A percentile compares a stretch with the other conserved stretches of the same genome.
phyloP scores from a whole-genome alignment of 2,329 filamentous ascomycete species.

The Gliomastix tumulicola region DNA sequence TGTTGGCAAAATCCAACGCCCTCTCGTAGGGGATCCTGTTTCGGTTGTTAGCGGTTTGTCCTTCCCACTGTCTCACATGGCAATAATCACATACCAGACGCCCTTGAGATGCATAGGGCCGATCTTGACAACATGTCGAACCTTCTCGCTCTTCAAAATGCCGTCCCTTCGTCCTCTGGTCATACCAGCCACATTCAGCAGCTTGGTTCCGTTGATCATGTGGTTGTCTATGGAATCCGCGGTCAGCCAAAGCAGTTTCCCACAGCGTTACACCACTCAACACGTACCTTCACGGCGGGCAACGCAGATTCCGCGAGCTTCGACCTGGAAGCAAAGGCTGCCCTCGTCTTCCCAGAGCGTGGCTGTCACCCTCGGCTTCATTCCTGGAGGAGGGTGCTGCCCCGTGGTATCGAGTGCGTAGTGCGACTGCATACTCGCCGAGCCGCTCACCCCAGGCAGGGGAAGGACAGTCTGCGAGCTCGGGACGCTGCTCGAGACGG shows the following conservation, averaged over 20 bases:
- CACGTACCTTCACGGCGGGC: constrained; percentile 79
- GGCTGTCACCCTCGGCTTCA: constrained; percentile 94
- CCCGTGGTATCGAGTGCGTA: constrained; percentile 79
- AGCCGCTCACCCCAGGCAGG: constrained; percentile 52
- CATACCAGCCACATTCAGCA: constrained; percentile 97
- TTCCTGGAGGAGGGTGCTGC: constrained; percentile 83
- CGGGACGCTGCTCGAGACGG: constrained; percentile 63
- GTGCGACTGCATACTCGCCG: constrained; percentile 42
- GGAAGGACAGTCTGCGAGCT: constrained; percentile 58
- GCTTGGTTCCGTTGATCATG: constrained; percentile 98
- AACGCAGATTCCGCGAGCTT: constrained; percentile 92
- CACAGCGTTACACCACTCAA: neutral
- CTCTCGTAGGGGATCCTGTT: constrained; percentile 93
- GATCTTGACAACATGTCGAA: constrained; percentile 95
- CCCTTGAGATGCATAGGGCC: constrained; percentile 98
- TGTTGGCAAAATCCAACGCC: constrained; percentile 97
- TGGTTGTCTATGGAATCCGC: constrained; percentile 71
- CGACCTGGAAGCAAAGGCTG: constrained; percentile 94
- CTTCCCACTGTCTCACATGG: constrained; percentile 10
- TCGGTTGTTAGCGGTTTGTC: too few relatives aligned
- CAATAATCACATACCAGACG: constrained; percentile 68
- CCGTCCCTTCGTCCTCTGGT: constrained; percentile 91
- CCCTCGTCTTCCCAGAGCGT: constrained; percentile 98
- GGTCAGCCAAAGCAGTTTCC: neutral
- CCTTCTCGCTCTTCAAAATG: constrained; percentile 96